Conservation (phyloP, 2,329 filamentous ascomycete species). For the Talaromyces funiculosus region DNA sequence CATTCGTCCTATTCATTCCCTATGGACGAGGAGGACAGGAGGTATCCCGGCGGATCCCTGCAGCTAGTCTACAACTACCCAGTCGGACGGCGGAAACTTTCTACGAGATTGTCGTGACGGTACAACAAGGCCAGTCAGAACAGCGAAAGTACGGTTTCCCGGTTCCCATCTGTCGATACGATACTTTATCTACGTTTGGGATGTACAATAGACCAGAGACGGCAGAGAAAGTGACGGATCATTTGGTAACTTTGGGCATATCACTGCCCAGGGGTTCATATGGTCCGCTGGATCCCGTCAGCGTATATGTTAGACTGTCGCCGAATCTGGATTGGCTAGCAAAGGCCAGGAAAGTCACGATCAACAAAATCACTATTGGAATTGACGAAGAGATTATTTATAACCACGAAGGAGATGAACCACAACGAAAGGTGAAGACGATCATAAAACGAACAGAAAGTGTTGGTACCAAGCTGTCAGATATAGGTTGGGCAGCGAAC, state of each 20-base stretch:
- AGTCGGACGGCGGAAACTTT: constrained; percentile 94
- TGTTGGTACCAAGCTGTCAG: constrained; percentile 78
- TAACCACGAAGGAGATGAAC: constrained; percentile 95
- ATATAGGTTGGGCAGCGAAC: constrained; percentile 88
- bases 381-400: constrained; percentile 99
- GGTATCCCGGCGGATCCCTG: constrained; percentile 80
- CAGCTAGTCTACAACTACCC: constrained; percentile 82
- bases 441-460: constrained; percentile 76
- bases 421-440: constrained; percentile 80
- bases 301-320: constrained; percentile 88
- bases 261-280: constrained; percentile 95
- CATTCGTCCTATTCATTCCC: constrained; percentile 95
- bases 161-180: constrained; percentile 85
- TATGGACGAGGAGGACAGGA: constrained; percentile 89
- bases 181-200: constrained; percentile 95
- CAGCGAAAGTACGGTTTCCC: constrained; percentile 90
- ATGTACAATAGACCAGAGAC: constrained; percentile 98
- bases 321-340: constrained; percentile 87
- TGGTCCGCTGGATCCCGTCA: constrained; percentile 88
- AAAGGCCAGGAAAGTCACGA: constrained; percentile 87
- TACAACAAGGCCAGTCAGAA: constrained; percentile 81
- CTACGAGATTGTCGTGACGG: constrained; percentile 92
- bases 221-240: constrained; percentile 78
- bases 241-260: constrained; percentile 84
- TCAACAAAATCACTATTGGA: constrained; percentile 85